Conservation (phyloP, 2,329 filamentous ascomycete species). For the Aspergillus flavus region DNA sequence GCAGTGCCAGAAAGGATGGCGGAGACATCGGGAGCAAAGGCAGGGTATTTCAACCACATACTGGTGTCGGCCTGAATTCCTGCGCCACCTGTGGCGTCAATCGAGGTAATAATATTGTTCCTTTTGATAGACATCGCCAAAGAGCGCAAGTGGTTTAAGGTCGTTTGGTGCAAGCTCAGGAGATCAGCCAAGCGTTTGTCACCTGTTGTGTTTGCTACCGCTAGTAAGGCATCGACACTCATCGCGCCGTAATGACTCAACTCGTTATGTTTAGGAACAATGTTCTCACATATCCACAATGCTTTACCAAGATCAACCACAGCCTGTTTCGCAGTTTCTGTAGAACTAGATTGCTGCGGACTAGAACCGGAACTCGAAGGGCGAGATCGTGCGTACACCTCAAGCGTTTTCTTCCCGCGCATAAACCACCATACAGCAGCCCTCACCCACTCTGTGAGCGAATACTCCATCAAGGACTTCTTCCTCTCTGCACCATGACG, state of each 20-base stretch:
- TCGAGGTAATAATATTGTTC: conserved; percentile 72
- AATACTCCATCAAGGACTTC: conserved; percentile 65
- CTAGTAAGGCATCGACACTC: conserved; percentile 43
- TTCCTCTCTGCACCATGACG: conserved; percentile 74
- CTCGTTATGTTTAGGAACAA: conserved; percentile 44
- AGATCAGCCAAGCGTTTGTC: conserved; percentile 50
- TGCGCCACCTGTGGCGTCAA: conserved; percentile 62
- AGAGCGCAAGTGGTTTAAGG: conserved; percentile 70
- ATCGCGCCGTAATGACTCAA: conserved; percentile 42
- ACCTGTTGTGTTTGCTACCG: conserved; percentile 47
- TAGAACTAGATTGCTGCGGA: conserved; percentile 42
- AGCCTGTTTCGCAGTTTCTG: conserved; percentile 66
- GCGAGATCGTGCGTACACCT: conserved; percentile 68
- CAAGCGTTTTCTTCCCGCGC: conserved; percentile 74
- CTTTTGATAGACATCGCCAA: conserved; percentile 80
- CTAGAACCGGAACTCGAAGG: conserved; percentile 57
- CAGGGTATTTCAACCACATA: conserved; percentile 80
- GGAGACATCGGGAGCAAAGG: conserved; percentile 70
- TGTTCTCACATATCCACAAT: conserved; percentile 70
- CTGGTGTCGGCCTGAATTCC: conserved; percentile 79
- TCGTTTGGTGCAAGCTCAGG: conserved; percentile 54
- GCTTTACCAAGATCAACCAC: conserved; percentile 84
- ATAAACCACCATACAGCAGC: conserved; percentile 89
- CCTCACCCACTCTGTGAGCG: conserved; percentile 69
- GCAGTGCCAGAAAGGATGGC: conserved; percentile 67